Conservation (phyloP, 2,329 filamentous ascomycete genomes). For the Fusarium luffae region DNA sequence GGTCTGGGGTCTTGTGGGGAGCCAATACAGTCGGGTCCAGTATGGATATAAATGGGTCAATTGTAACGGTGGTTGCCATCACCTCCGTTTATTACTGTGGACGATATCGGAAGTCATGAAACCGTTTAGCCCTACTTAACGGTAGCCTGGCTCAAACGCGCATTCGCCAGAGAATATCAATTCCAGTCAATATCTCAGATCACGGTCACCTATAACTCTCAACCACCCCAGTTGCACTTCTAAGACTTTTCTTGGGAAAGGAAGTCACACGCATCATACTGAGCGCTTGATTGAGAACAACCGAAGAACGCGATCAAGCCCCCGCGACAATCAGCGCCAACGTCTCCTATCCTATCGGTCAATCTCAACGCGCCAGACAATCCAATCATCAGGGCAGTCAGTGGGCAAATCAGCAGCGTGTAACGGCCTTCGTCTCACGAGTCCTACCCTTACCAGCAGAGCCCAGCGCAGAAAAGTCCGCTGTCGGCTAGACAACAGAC, state of each 20-base stretch:
- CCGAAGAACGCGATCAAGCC: slow-evolving; percentile 9
- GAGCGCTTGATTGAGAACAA: neutral
- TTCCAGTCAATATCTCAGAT: slow-evolving; percentile 29
- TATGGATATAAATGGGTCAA: neutral
- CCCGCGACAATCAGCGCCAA: slow-evolving; percentile 20
- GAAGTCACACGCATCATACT: neutral
- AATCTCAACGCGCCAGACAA: slow-evolving; percentile 30
- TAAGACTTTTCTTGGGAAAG: neutral
- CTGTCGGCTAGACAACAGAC: slow-evolving; percentile 2
- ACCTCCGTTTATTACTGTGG: slow-evolving; percentile 24
- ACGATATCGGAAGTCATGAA: neutral
- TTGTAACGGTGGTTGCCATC: neutral
- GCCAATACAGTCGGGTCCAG: neutral
- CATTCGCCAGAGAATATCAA: slow-evolving; percentile 35
- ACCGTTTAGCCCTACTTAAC: slow-evolving; percentile 18
- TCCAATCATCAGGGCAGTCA: slow-evolving; percentile 11
- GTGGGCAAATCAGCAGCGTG: slow-evolving; percentile 21
- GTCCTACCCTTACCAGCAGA: neutral
- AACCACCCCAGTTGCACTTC: slow-evolving; percentile 3
- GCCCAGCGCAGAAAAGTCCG: neutral
- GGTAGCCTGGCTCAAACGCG: slow-evolving; percentile 30
- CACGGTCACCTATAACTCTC: slow-evolving; percentile 5
- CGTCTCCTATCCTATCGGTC: slow-evolving; percentile 34
- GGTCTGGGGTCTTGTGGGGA: slow-evolving; percentile 24
- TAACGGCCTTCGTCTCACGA: slow-evolving; percentile 22